Conservation (phyloP, 2,329 filamentous ascomycete species). For the Microcera coccophila region DNA sequence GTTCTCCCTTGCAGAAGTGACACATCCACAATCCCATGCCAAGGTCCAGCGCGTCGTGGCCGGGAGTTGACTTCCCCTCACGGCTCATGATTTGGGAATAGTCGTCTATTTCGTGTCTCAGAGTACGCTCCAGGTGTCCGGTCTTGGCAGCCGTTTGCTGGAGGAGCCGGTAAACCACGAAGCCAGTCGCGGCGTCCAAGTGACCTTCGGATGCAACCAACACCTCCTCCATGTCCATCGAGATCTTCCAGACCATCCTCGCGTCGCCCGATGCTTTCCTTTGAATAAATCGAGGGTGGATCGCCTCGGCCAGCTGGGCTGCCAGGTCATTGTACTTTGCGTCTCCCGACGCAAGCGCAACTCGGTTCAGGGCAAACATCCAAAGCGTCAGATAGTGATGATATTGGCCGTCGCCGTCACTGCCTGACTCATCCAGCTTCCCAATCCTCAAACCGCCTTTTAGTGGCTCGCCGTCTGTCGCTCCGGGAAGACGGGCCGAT, state of each 20-base stretch:
- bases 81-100: slow-evolving; percentile 47
- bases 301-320: slow-evolving; percentile 47
- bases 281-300: slow-evolving; percentile 50
- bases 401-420: slow-evolving; percentile 57
- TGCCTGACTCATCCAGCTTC: slow-evolving; percentile 45
- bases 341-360: slow-evolving; percentile 46
- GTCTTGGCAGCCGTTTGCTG: slow-evolving; percentile 37
- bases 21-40: slow-evolving; percentile 58
- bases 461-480: slow-evolving; percentile 49
- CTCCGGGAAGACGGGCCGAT: slow-evolving; percentile 43
- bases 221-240: slow-evolving; percentile 43
- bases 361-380: slow-evolving; percentile 59
- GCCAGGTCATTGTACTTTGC: slow-evolving; percentile 47
- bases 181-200: slow-evolving; percentile 54
- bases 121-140: slow-evolving; percentile 25
- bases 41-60: slow-evolving; percentile 51
- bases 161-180: slow-evolving; percentile 47
- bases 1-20: slow-evolving; percentile 47
- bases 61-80: slow-evolving; percentile 42
- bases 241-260: slow-evolving; percentile 55
- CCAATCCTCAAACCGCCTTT: slow-evolving; percentile 56
- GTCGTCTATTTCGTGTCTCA: slow-evolving; percentile 49
- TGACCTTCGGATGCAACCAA: slow-evolving; percentile 52
- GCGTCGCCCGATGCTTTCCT: slow-evolving; percentile 11
- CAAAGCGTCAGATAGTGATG: slow-evolving; percentile 59